Base-by-base conservation (phyloP, 1,284 basidiomycete species). In the Cryptococcus depauperatus region DNA sequence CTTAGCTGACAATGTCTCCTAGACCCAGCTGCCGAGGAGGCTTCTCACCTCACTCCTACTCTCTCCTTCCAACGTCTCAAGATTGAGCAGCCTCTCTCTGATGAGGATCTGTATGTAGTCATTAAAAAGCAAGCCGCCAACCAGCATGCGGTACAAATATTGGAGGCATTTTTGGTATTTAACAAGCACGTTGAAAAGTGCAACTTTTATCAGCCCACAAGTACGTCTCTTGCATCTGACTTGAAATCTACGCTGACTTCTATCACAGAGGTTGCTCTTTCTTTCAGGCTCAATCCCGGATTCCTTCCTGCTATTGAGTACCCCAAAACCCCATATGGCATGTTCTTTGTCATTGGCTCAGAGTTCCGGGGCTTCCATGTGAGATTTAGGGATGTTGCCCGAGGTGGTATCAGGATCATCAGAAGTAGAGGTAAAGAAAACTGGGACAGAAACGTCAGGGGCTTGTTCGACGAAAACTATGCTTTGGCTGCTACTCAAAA, bases 341-440 rank as follows among this genome's bases (percentile, higher is more conserved):
- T 98, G 77, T 87, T 97, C 76, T 81, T 98, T 67, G 77, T 97
- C 47, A 92, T 98, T 58, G 95, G 91, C 55, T 66, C 89, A 55
- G 90, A 95, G 60, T 95, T 96, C 80, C 80, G 91, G 62, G 93
- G 92, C 10, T 98, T 98, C 84, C 93, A 98, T 69, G 83, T 97
- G 51, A 84, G 95, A 37, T 97, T 98, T 79, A 81, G 87, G 52
- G 95, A 99, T 71, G 93, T 98, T 50, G 93, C 95, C 23, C 81
- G 95, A 43, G 95, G 95, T 53, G 95, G 95, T 56, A 95, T 99
- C 66, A 83, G 95, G 37, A 85, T 99, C 62, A 88, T 99, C 47
- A 83, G 83, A 75, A 91, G 88, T 35, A 80, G 92, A 64, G 96
- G 96, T 68, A 86, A 84, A 69, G 95, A 99, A 67, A 89, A 84